Conservation (phyloP, 768 basidiomycete species). For the Boletellus sp. region DNA sequence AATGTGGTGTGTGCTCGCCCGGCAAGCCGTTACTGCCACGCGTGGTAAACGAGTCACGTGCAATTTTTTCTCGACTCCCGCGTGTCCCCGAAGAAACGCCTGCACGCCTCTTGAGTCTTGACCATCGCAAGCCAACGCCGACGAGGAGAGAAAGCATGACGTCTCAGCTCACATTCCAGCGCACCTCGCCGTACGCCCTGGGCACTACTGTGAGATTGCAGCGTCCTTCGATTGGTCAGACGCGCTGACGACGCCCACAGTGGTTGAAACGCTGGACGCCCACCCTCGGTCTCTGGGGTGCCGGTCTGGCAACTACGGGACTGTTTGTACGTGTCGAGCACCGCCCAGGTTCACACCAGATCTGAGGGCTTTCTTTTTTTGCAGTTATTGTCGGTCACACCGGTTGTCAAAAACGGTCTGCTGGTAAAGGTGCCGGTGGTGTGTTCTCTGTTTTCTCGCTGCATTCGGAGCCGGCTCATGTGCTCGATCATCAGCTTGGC, state of each 20-base stretch:
- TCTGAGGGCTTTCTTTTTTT: conserved; percentile 6
- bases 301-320: conserved; percentile 61
- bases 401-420: conserved; percentile 74
- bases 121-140: not conserved
- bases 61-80: not conserved
- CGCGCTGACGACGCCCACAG: conserved; percentile 27
- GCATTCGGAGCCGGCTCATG: not conserved
- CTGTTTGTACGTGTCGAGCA: conserved; percentile 49
- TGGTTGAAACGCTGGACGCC: conserved; percentile 55
- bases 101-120: too few relatives aligned
- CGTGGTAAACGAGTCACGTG: conserved; percentile 12
- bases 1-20: too few relatives aligned
- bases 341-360: not conserved
- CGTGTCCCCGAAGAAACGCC: not conserved
- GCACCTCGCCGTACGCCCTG: conserved; percentile 36
- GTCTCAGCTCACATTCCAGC: conserved; percentile 38
- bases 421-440: conserved; percentile 74
- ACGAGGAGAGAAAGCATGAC: conserved; percentile 31
- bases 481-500: conserved; percentile 48
- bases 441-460: conserved; percentile 24
- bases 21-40: too few relatives aligned
- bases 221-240: not conserved
- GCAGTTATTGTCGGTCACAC: conserved; percentile 78
- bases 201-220: conserved; percentile 37
- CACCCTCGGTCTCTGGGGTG: conserved; percentile 66